Conservation (phyloP, 768 basidiomycete species). For the Hygrophoropsis aurantiaca region DNA sequence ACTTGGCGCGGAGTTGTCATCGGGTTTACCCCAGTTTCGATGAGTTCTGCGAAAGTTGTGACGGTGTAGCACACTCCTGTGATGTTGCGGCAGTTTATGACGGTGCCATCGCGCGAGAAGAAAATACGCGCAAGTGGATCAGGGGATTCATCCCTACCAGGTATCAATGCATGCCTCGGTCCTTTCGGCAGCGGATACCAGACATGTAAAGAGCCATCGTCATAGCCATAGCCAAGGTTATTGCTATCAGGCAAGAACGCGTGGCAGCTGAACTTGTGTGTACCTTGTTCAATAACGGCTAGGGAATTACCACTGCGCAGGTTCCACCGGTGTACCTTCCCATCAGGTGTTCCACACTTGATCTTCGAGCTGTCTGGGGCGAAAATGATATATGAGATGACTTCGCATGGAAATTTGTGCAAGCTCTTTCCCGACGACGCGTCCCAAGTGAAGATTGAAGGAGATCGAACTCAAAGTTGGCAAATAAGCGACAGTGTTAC, state of each 20-base stretch:
- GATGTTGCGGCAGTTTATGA: conserved; percentile 10
- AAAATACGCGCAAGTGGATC: conserved; percentile 5
- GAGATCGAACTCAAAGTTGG: no score
- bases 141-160: background rate
- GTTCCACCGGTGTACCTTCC: conserved; percentile 19
- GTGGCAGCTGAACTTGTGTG: conserved; percentile 16
- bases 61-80: no score
- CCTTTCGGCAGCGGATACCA: conserved; percentile 16
- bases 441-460: no score
- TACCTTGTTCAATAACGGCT: conserved; percentile 2
- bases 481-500: no score
- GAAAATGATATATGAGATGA: conserved; percentile 10
- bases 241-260: conserved; percentile 4
- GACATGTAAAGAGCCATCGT: conserved; percentile 17
- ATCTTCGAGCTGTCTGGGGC: conserved; percentile 13
- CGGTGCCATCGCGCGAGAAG: conserved; percentile 11
- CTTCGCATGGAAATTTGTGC: background rate
- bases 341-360: conserved; percentile 16
- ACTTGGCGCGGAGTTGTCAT: no score
- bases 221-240: conserved; percentile 15
- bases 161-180: conserved; percentile 6
- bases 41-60: no score
- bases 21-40: no score
- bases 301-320: conserved; percentile 10
- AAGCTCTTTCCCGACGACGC: conserved; percentile 9